These are phyloP conservation scores for Pythium aristosporum DNA, from an alignment of 352 stramenopile genomes.

Conservation along the genomic window DNA sequence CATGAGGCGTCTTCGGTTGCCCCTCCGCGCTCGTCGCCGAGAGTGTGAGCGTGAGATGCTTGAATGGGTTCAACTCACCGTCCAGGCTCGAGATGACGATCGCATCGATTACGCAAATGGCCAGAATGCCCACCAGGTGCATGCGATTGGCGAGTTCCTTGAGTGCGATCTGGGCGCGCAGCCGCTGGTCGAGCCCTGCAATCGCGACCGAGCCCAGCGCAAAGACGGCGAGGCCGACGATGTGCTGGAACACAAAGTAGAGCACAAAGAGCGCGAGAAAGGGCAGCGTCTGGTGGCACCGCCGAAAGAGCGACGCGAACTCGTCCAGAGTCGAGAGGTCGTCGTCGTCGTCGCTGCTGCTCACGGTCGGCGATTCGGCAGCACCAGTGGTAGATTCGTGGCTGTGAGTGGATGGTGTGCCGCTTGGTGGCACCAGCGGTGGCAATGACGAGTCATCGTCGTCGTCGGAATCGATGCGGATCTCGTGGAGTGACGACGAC, in stretches of 20 bases:
- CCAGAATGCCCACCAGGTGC: slow-evolving; percentile 50
- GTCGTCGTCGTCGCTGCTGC: slow-evolving; percentile 16
- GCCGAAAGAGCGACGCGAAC: slow-evolving; percentile 58
- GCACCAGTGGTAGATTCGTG: neutral
- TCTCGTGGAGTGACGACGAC: neutral
- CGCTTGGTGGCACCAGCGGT: neutral
- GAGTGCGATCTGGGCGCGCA: slow-evolving; percentile 65
- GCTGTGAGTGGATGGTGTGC: neutral
- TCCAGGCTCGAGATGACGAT: slow-evolving; percentile 61
- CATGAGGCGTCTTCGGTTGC: slow-evolving; percentile 17
- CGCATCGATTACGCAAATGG: slow-evolving; percentile 58
- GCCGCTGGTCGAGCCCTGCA: slow-evolving; percentile 67
- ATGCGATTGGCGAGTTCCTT: slow-evolving; percentile 67
- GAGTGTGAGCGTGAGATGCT: slow-evolving; percentile 47
- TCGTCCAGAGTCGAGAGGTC: slow-evolving; percentile 45
- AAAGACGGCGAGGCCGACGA: slow-evolving; percentile 66
- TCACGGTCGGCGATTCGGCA: slow-evolving; percentile 1
- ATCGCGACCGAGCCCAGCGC: slow-evolving; percentile 63
- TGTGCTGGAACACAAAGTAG: slow-evolving; percentile 82
- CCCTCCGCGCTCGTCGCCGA: slow-evolving; percentile 9
- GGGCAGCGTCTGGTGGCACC: slow-evolving; percentile 69
- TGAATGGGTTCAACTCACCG: slow-evolving; percentile 56
- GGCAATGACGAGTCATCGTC: slow-evolving; percentile 1
- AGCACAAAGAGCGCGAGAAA: slow-evolving; percentile 71
- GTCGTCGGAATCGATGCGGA: slow-evolving; percentile 5